Base-by-base conservation (phyloP, 2,329 filamentous ascomycete genomes). In the Nothomitra cinnamomea region DNA sequence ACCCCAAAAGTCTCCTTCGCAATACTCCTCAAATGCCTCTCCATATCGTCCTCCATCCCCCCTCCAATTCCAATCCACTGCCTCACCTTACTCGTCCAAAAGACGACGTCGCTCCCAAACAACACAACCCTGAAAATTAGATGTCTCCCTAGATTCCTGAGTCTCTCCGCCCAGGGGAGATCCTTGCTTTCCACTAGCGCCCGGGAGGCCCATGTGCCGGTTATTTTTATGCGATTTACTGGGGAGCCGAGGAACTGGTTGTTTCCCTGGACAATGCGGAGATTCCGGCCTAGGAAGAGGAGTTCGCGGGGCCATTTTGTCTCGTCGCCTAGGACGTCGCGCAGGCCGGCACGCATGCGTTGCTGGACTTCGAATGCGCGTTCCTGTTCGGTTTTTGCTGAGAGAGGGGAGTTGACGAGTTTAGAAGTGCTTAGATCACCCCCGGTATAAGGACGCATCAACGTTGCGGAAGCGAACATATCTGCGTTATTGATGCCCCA, bases 31-130 rank as follows among this genome's bases (percentile, higher is more conserved):
- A 96, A 94, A 60, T 83, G 78, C 63, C 78, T 77, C 72, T 96
- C 92, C 57, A 96, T 81, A 65, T 90, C 87, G 63, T 95, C 90
- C 65, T 96, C 92, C 85, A 96, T 92, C 0, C 89, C 89, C 8
- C 80, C 76, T 0, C 89, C 87, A 2, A 81, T 67, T 0, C 86
- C 85, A 12, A 95, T 63, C 64, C 78, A 76, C 69, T 96, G 89
- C 59, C 80, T 76, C 5, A 94, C 51, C 69, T 85, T 86, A 60
- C 80, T 83, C 60, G 83, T 84, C 66, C 85, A 94, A 66, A 95
- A 98, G 10, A 83, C 78, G 0, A 94, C 63, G 66, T 96, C 92
- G 15, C 81, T 85, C 3, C 78, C 73, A 15, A 87, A 70, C 60
- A 98, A 66, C 36, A 95, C 85, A 1, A 80, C 65, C 60, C 81